Evolutionary conservation across 2,329 filamentous ascomycete species (phyloP).

Genomic region (Talaromyces sp.): DNA sequence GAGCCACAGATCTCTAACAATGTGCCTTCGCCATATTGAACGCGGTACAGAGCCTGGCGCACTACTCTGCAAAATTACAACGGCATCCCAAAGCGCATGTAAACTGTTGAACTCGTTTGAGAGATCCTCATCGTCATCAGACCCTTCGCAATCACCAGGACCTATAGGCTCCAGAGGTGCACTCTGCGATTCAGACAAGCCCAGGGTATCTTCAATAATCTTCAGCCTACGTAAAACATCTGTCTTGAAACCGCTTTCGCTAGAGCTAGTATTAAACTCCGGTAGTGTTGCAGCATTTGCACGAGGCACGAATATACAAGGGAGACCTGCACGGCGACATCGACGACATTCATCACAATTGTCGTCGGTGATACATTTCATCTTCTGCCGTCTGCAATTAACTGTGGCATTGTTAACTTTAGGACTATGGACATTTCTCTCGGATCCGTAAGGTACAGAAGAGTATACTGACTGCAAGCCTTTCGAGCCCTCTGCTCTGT

Average conservation of each 20-base stretch:
- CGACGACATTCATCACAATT: conserved; percentile 5
- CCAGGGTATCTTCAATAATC: conserved; percentile 8
- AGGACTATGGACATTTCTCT: neutral
- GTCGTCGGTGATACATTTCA: conserved; percentile 12
- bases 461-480: conserved; percentile 13
- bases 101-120: conserved; percentile 1
- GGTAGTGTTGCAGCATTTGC: conserved; percentile 14
- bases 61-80: conserved; percentile 5
- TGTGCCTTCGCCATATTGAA: conserved; percentile 8
- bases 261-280: neutral
- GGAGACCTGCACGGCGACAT: conserved; percentile 11
- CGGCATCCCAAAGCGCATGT: conserved; percentile 11
- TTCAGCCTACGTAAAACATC: conserved; percentile 13
- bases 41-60: conserved; percentile 11
- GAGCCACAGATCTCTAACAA: conserved; percentile 11
- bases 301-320: conserved; percentile 14
- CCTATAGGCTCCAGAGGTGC: neutral
- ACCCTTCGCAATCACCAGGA: neutral
- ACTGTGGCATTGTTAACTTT: conserved; percentile 3
- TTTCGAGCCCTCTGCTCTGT: conserved; percentile 14
- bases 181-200: neutral
- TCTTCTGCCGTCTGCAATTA: conserved; percentile 14
- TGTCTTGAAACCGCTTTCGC: conserved; percentile 9
- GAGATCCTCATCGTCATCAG: neutral
- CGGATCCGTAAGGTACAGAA: neutral